phyloP scores from a whole-genome alignment of 306 rosid species.

The Pterocarpus macrocarpus region DNA sequence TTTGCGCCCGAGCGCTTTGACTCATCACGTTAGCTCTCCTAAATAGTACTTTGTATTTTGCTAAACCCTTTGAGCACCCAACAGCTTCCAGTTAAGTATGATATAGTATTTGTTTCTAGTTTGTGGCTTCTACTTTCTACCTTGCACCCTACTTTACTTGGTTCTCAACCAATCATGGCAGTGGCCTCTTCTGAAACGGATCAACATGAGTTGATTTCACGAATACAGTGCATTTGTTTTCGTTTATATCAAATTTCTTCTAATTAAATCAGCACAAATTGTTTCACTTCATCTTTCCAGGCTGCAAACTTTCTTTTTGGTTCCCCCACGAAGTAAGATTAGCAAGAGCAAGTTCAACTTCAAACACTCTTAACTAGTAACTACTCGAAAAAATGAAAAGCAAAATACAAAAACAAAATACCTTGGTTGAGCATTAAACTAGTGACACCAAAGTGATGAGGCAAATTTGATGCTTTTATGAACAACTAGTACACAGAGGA shows the following conservation, averaged over 20 bases:
- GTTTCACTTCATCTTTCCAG: background rate
- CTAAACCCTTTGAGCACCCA: no score
- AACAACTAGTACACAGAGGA: slow-evolving; percentile 35
- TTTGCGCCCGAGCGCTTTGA: no score
- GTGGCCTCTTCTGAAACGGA: background rate
- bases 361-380: background rate
- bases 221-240: background rate
- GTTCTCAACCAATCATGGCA: background rate
- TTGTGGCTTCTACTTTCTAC: no score
- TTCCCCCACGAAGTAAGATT: background rate
- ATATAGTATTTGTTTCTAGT: no score
- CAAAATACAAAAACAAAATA: background rate
- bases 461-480: slow-evolving; percentile 32
- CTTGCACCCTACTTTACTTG: background rate
- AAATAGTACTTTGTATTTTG: no score
- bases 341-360: background rate
- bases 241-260: background rate
- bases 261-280: background rate
- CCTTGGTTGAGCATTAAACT: slow-evolving; percentile 10
- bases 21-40: no score
- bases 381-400: background rate
- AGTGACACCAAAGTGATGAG: background rate
- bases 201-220: no score
- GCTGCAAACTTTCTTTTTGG: background rate
- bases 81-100: no score